Percentiles rank a stretch among this genome's conserved stretches.
phyloP scores from a whole-genome alignment of 78 protist species.

The Chrysochromulina tobinii region DNA sequence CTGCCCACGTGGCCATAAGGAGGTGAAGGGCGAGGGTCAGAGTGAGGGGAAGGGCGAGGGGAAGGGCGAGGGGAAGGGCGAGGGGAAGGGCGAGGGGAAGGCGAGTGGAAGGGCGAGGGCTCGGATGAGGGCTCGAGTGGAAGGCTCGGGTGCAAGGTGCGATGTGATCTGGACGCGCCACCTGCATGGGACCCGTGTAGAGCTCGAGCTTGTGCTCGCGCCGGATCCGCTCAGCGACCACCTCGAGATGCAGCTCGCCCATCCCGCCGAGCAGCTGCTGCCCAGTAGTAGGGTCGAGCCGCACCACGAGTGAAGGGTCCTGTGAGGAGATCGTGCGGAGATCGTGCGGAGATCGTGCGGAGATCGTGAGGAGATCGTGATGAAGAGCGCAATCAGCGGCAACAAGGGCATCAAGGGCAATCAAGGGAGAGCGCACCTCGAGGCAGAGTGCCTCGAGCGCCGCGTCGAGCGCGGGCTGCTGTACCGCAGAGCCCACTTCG shows the following conservation, averaged over 20 bases:
- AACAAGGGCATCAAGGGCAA: too few relatives aligned
- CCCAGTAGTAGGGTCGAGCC: not conserved
- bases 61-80: too few relatives aligned
- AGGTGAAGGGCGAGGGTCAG: too few relatives aligned
- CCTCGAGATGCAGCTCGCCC: conserved; percentile 90
- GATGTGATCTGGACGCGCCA: not conserved
- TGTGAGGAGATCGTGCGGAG: too few relatives aligned
- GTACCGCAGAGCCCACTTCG: conserved; percentile 40
- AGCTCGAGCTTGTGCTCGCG: conserved; percentile 51
- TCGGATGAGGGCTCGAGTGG: too few relatives aligned
- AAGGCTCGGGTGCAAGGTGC: not conserved
- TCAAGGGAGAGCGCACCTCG: conserved; percentile 41
- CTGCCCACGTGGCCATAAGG: too few relatives aligned
- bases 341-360: too few relatives aligned
- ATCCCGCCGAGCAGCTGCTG: conserved; percentile 72
- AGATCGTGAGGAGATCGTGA: too few relatives aligned
- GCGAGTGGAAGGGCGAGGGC: too few relatives aligned
- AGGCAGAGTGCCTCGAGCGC: conserved; percentile 62
- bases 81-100: too few relatives aligned
- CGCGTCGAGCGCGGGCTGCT: conserved; percentile 3
- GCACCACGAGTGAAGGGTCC: conserved; percentile 92
- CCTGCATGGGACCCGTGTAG: conserved; percentile 42
- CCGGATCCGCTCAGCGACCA: conserved; percentile 54
- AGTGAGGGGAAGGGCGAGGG: too few relatives aligned
- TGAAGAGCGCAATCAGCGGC: too few relatives aligned